Conservation (phyloP, 73 alveolate genomes). For the Paramecium primaurelia region DNA sequence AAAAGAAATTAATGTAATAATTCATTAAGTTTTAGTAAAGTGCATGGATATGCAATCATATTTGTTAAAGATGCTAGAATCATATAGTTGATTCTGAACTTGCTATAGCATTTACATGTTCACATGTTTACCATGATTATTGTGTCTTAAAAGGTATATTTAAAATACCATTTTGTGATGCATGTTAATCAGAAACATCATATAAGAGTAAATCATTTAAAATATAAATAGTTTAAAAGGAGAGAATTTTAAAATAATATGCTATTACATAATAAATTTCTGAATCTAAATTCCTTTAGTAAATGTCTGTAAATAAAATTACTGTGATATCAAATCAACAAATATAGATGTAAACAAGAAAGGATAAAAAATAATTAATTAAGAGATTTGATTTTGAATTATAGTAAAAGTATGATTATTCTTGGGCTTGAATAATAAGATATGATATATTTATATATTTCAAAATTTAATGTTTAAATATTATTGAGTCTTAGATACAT, state of each 20-base stretch:
- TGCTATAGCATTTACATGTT: neutral
- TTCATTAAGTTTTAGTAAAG: neutral
- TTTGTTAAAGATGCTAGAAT: neutral
- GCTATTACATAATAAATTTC: neutral
- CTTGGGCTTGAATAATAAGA: neutral
- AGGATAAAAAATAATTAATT: neutral
- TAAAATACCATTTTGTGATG: slow-evolving; percentile 22
- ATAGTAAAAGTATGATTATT: neutral
- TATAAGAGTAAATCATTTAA: neutral
- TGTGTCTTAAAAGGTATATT: neutral
- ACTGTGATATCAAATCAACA: neutral
- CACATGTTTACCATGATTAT: slow-evolving; percentile 19
- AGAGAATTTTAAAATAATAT: neutral
- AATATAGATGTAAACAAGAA: neutral
- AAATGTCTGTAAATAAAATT: neutral
- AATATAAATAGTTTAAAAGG: neutral
- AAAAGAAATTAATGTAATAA: neutral
- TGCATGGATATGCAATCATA: neutral
- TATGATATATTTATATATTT: neutral
- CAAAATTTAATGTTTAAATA: too few species aligned
- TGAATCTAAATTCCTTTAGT: neutral
- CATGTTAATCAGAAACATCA: neutral
- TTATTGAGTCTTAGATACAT: too few species aligned
- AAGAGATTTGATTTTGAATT: neutral
- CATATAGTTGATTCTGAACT: neutral